Evolutionary conservation across 306 rosid genomes (phyloP).

Genomic region (Begonia peltatifolia): DNA sequence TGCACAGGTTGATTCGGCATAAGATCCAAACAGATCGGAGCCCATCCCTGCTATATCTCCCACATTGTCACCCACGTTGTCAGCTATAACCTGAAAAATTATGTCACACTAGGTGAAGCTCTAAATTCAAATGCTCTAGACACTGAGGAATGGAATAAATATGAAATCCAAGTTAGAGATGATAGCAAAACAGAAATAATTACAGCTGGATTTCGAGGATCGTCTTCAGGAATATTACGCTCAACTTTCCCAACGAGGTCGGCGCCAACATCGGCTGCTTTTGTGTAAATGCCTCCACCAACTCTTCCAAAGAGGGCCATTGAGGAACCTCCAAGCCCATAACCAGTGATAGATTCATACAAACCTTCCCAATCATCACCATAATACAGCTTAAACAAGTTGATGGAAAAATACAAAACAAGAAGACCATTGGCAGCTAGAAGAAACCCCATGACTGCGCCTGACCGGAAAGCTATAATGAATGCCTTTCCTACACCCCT

Average conservation of each 20-base stretch:
- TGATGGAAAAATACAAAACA: slow-evolving; percentile 36
- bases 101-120: background rate
- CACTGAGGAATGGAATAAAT: no score
- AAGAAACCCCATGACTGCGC: slow-evolving; percentile 63
- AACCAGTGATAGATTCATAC: slow-evolving; percentile 57
- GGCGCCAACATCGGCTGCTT: slow-evolving; percentile 83
- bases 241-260: slow-evolving; percentile 61
- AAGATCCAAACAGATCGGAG: slow-evolving; percentile 59
- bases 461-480: slow-evolving; percentile 40
- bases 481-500: slow-evolving; percentile 53
- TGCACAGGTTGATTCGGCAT: slow-evolving; percentile 64
- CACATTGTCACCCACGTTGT: slow-evolving; percentile 63
- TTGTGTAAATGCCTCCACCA: slow-evolving; percentile 67
- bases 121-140: no score
- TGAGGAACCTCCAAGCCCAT: slow-evolving; percentile 68
- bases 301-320: slow-evolving; percentile 76
- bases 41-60: slow-evolving; percentile 82
- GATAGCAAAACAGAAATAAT: slow-evolving; percentile 2
- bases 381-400: slow-evolving; percentile 49
- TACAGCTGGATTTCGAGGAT: slow-evolving; percentile 64
- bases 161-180: no score
- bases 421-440: slow-evolving; percentile 61
- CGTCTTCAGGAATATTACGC: slow-evolving; percentile 59
- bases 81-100: slow-evolving; percentile 50
- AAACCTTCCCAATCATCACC: slow-evolving; percentile 76